Evolutionary conservation across 2,329 filamentous ascomycete species (phyloP).

Genomic region (Hawksworthiomyces lignivorus): DNA sequence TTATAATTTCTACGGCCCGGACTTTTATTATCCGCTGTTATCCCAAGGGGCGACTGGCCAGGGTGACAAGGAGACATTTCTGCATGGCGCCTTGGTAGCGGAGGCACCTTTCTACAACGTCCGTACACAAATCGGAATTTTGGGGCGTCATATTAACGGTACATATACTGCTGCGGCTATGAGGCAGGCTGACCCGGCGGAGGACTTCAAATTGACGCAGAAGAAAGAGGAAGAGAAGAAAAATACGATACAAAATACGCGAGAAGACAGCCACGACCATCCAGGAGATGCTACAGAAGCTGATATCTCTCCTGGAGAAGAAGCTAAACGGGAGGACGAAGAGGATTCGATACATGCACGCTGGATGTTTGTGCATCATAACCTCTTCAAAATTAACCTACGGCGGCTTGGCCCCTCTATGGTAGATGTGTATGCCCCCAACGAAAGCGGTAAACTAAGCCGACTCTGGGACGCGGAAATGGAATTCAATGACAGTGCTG

Average conservation of each 20-base stretch:
- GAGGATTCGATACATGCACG: slow-evolving; percentile 8
- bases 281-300: no score
- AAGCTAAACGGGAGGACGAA: slow-evolving; percentile 2
- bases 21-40: slow-evolving; percentile 41
- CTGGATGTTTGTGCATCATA: slow-evolving; percentile 29
- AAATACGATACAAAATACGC: slow-evolving; percentile 1
- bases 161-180: slow-evolving; percentile 20
- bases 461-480: slow-evolving; percentile 24
- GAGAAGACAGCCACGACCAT: no score
- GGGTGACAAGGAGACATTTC: slow-evolving; percentile 43
- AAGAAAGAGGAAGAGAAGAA: neutral
- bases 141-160: slow-evolving; percentile 25
- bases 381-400: slow-evolving; percentile 29
- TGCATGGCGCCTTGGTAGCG: slow-evolving; percentile 35
- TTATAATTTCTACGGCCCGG: slow-evolving; percentile 48
- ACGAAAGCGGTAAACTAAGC: slow-evolving; percentile 17
- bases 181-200: slow-evolving; percentile 23
- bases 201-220: slow-evolving; percentile 18
- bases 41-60: slow-evolving; percentile 34
- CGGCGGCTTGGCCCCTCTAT: slow-evolving; percentile 17
- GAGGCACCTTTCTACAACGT: slow-evolving; percentile 32
- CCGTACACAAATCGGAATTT: slow-evolving; percentile 22
- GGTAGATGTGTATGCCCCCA: slow-evolving; percentile 13
- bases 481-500: slow-evolving; percentile 18
- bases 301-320: slow-evolving; percentile 1